Percentiles rank a stretch among this genome's conserved stretches.
Conservation (phyloP, 768 basidiomycete genomes). For the Collybia sp. region DNA sequence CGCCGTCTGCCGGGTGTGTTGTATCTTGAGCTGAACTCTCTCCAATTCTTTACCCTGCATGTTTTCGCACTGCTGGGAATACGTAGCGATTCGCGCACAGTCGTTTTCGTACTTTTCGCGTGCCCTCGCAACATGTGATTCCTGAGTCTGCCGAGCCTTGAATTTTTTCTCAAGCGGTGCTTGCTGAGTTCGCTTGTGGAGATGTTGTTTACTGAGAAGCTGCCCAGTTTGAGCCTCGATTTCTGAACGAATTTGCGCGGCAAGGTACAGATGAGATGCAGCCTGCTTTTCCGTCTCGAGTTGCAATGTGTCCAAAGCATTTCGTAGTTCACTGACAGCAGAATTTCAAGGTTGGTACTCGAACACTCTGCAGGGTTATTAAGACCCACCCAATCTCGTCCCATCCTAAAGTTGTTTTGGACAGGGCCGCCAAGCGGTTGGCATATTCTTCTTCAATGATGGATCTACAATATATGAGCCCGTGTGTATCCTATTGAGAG, state of each 20-base stretch:
- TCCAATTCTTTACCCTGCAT: constrained; percentile 88
- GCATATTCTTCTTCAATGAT: constrained; percentile 94
- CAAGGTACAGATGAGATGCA: constrained; percentile 63
- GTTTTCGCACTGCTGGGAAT: constrained; percentile 79
- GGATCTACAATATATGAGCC: constrained; percentile 43
- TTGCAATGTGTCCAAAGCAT: constrained; percentile 74
- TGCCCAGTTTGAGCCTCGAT: constrained; percentile 62
- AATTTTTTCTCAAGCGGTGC: constrained; percentile 79
- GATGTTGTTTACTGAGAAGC: constrained; percentile 61
- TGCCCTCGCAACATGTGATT: constrained; percentile 80
- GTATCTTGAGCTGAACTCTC: constrained; percentile 78
- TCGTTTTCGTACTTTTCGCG: constrained; percentile 88
- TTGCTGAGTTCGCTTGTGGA: constrained; percentile 68
- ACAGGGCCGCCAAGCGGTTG: constrained; percentile 70
- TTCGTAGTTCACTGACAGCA: constrained; percentile 65
- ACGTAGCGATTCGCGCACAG: constrained; percentile 84
- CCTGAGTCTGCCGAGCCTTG: constrained; percentile 82
- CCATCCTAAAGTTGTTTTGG: constrained; percentile 69
- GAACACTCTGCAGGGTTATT: background rate
- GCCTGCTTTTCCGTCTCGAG: constrained; percentile 83
- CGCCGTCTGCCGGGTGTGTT: constrained; percentile 81
- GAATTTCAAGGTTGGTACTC: constrained; percentile 4
- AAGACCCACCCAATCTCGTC: constrained; percentile 87
- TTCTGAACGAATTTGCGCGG: constrained; percentile 64
- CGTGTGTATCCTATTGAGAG: background rate